phyloP scores from a whole-genome alignment of 371 early-diverging fungal genomes.

The Actinomortierella ambigua region DNA sequence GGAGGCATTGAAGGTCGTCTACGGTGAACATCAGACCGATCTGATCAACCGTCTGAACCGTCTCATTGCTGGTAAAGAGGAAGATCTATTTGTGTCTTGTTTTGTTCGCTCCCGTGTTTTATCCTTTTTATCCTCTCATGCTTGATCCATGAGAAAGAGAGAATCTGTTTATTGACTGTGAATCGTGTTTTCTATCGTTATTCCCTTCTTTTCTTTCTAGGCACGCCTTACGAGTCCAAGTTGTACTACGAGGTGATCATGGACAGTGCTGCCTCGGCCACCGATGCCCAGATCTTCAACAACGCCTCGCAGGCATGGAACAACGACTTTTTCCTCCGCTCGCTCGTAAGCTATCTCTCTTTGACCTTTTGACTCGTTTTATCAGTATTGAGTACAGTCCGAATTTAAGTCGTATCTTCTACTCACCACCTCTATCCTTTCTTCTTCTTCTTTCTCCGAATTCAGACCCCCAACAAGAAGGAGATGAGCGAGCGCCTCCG shows the following conservation, averaged over 20 bases:
- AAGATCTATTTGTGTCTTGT: neutral
- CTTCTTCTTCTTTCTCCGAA: neutral
- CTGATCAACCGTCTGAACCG: slow-evolving; percentile 42
- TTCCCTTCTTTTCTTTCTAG: slow-evolving; percentile 4
- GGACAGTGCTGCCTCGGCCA: slow-evolving; percentile 40
- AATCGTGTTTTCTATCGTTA: neutral
- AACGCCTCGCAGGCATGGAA: slow-evolving; percentile 71
- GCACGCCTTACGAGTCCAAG: slow-evolving; percentile 44
- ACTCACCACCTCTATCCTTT: neutral
- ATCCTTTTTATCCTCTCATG: neutral
- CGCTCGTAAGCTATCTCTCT: slow-evolving; percentile 41
- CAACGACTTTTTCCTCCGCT: slow-evolving; percentile 63
- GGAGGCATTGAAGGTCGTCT: slow-evolving; percentile 38
- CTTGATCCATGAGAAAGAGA: neutral
- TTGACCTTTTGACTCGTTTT: too few relatives aligned
- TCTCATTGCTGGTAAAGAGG: slow-evolving; percentile 34
- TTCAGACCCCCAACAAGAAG: slow-evolving; percentile 13
- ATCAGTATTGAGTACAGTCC: neutral
- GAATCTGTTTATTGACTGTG: neutral
- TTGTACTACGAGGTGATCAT: slow-evolving; percentile 33
- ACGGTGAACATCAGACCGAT: slow-evolving; percentile 34
- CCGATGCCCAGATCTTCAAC: slow-evolving; percentile 53
- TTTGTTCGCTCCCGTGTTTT: neutral
- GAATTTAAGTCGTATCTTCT: neutral
- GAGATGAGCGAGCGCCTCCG: slow-evolving; percentile 32